These are phyloP conservation scores for Ogataea nakhonphanomensis DNA, from an alignment of 805 yeast species.

Conservation along the genomic window DNA sequence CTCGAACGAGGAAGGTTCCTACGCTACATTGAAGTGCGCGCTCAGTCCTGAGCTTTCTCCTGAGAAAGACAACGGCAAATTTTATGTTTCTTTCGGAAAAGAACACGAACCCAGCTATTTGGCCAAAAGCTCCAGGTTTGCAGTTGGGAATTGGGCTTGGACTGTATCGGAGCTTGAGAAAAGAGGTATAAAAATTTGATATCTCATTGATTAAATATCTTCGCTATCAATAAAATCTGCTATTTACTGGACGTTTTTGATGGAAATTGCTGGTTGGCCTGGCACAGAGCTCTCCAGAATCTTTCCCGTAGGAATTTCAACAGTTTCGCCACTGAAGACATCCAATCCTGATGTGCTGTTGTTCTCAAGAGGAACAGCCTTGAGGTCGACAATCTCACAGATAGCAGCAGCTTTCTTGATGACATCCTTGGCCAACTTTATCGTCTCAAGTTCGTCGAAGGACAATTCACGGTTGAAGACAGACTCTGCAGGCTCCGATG, in stretches of 20 bases:
- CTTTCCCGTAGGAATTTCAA: slow-evolving; percentile 63
- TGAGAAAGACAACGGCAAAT: slow-evolving; percentile 65
- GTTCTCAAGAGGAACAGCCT: slow-evolving; percentile 58
- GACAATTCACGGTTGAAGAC: slow-evolving; percentile 89
- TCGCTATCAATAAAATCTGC: slow-evolving; percentile 1
- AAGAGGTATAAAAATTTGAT: slow-evolving; percentile 39
- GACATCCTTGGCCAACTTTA: slow-evolving; percentile 52
- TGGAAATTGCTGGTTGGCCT: slow-evolving; percentile 84
- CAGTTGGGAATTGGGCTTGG: slow-evolving; percentile 78
- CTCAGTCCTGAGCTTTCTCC: slow-evolving; percentile 47
- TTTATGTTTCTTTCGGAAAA: slow-evolving; percentile 58
- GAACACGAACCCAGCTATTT: slow-evolving; percentile 54
- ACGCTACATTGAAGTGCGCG: slow-evolving; percentile 61
- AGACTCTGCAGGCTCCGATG: slow-evolving; percentile 61
- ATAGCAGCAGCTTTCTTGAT: slow-evolving; percentile 64
- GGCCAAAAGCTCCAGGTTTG: slow-evolving; percentile 56
- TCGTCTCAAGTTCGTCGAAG: slow-evolving; percentile 71
- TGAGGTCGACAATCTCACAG: slow-evolving; percentile 51
- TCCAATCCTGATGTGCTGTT: slow-evolving; percentile 65
- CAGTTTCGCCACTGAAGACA: slow-evolving; percentile 63
- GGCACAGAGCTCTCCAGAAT: slow-evolving; percentile 83
- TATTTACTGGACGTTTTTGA: slow-evolving; percentile 49
- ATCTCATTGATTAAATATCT: background rate
- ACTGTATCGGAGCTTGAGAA: slow-evolving; percentile 57
- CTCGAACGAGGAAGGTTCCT: slow-evolving; percentile 66